Conservation (phyloP, 2,329 filamentous ascomycete species). For the Penicillium psychrosexuale region DNA sequence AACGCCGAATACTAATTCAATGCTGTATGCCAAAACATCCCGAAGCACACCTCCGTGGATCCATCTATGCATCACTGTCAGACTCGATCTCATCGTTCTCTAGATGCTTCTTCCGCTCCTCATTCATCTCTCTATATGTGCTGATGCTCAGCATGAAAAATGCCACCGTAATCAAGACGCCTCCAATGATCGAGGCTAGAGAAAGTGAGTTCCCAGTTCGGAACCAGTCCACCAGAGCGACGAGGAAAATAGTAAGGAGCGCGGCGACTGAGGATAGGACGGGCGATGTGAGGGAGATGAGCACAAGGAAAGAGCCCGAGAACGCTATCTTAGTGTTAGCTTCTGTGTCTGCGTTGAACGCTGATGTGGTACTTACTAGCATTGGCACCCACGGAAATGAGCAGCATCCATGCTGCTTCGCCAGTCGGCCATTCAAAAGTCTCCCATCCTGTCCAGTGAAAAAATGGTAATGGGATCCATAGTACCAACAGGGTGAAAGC, state of each 20-base stretch:
- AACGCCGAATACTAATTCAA: too few relatives aligned
- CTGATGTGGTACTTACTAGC: constrained; percentile 55
- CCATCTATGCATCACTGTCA: constrained; percentile 38
- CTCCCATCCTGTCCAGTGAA: constrained; percentile 77
- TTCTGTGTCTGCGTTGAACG: not conserved
- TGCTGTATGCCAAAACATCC: too few relatives aligned
- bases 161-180: constrained; percentile 78
- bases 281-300: constrained; percentile 89
- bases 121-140: constrained; percentile 88
- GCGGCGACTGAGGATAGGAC: constrained; percentile 91
- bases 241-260: constrained; percentile 92
- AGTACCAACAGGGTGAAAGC: constrained; percentile 79
- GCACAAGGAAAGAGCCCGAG: constrained; percentile 84
- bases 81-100: constrained; percentile 43
- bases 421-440: constrained; percentile 77
- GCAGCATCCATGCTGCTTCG: constrained; percentile 73
- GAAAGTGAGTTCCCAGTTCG: constrained; percentile 75
- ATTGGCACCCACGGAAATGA: constrained; percentile 79
- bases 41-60: too few relatives aligned
- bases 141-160: constrained; percentile 87
- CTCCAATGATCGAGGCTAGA: constrained; percentile 73
- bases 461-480: constrained; percentile 84
- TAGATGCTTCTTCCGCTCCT: constrained; percentile 66
- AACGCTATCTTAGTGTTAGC: constrained; percentile 54
- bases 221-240: constrained; percentile 86